Evolutionary conservation across 495 filamentous ascomycete species (phyloP), one percentile per base, ranked within the genome.

Genomic region (Neurospora sp.): DNA sequence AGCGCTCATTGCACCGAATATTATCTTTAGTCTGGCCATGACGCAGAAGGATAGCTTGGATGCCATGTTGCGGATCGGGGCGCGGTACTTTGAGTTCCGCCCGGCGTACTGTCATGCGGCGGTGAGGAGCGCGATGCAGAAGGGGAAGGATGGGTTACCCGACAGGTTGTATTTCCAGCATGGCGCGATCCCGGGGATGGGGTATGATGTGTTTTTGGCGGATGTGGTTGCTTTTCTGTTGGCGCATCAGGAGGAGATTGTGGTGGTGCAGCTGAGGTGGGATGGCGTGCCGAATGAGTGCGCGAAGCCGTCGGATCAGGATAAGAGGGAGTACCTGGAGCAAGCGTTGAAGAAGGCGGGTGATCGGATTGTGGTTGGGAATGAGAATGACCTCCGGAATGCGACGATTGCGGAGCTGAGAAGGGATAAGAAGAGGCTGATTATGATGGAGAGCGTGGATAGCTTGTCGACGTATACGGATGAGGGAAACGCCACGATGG

Each of bases 51-150:
- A 88, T 73, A 75, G 73, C 42, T 78, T 88, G 4, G 75, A 79
- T 38, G 75, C 80, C 20, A 84, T 88, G 73, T 81, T 89, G 44
- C 73, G 71, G 42, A 81, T 88, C 46, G 86, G 87, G 9, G 85
- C 85, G 1, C 78, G 87, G 23, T 89, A 88, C 77, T 89, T 88
- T 66, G 87, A 88, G 78, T 87, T 87, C 71, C 82, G 87, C 9
- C 86, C 87, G 1, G 86, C 87, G 1, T 82, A 84, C 44, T 79
- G 85, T 35, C 84, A 86, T 73, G 77, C 75, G 4, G 77, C 74
- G 69, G 77, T 88, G 70, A 76, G 81, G 12, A 40, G 75, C 3
- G 70, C 79, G 8, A 75, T 76, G 9, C 79, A 82, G 6, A 66
- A 35, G 14, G 54, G 54, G 14, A 66, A 66, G 27, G 54, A 66